Evolutionary conservation across 768 basidiomycete genomes (phyloP), one percentile per base, ranked within the genome.

Genomic region (Lentinula sp.): DNA sequence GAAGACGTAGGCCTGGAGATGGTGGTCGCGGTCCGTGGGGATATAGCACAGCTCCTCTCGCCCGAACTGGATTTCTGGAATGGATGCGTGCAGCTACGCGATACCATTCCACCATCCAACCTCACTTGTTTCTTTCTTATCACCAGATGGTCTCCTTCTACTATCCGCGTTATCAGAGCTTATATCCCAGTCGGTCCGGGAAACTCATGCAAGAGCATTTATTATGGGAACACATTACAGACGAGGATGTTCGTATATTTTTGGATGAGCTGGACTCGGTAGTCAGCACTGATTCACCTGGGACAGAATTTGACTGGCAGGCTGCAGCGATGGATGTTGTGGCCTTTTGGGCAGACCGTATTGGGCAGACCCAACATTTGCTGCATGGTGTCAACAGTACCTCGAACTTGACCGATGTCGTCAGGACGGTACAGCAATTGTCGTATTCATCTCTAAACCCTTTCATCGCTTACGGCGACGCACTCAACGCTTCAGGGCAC

Each of bases 51-150:
- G 62, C 64, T 21, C 61, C 62, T n/a, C 61, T 66, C 42, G 62
- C 65, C 51, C 43, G 53, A 10, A 62, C 62, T 16, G 60, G 61
- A 3, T 51, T 56, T 11, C 32, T 66, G 34, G 65, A 68, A 58
- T 68, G 67, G 67, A 51, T 66, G 3, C 56, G 67, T 18, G 64
- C 65, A 9, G 67, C 67, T 5, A 52, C 65, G 16, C 67, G 62
- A 31, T 59, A 64, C 15, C 57, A 61, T 10, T 60, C 63, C 8
- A 55, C 61, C 13, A 60, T 62, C 10, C 67, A 68, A 51, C 65
- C 62, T 15, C 64, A 66, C 49, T 53, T 68, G 28, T 62, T 60
- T 6, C 53, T 68, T 21, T 57, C 52, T 31, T 59, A 62, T 46
- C 51, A 61, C 18, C 59, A 57, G 15, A 59, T 68, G 61, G 64